Conservation (phyloP, 1,139 yeast species). For the Sugiyamaella novakii region DNA sequence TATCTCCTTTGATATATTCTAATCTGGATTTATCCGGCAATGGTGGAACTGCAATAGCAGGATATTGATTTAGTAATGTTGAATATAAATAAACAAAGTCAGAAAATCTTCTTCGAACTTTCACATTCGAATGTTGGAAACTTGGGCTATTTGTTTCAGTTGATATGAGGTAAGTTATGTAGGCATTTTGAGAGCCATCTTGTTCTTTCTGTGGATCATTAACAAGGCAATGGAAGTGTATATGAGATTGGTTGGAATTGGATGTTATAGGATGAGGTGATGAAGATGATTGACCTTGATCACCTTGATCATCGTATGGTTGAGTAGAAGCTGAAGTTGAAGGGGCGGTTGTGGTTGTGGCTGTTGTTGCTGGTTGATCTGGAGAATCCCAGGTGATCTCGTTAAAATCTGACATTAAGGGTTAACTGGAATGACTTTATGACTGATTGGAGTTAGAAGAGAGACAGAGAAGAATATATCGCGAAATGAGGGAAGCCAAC, state of each 20-base stretch:
- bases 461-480: too few species aligned
- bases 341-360: background rate
- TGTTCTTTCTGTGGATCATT: slow-evolving; percentile 77
- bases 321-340: background rate
- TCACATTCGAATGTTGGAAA: slow-evolving; percentile 49
- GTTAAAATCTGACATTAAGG: slow-evolving; percentile 13
- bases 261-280: slow-evolving; percentile 6
- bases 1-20: slow-evolving; percentile 93
- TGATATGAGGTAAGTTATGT: slow-evolving; percentile 74
- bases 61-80: slow-evolving; percentile 72
- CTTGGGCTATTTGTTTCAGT: slow-evolving; percentile 56
- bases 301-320: slow-evolving; percentile 2
- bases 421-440: too few species aligned
- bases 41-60: slow-evolving; percentile 88
- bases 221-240: slow-evolving; percentile 47
- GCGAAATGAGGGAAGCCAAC: too few species aligned
- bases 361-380: background rate
- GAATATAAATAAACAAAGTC: slow-evolving; percentile 81
- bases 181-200: slow-evolving; percentile 72
- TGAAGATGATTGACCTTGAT: slow-evolving; percentile 1
- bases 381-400: slow-evolving; percentile 8
- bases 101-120: slow-evolving; percentile 75
- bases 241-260: slow-evolving; percentile 4
- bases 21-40: slow-evolving; percentile 89
- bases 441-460: too few species aligned